Percentiles rank a stretch among this genome's conserved stretches.
Evolutionary conservation across 2,329 filamentous ascomycete genomes (phyloP).

Genomic region (Aspergillus pseudoglaucus): DNA sequence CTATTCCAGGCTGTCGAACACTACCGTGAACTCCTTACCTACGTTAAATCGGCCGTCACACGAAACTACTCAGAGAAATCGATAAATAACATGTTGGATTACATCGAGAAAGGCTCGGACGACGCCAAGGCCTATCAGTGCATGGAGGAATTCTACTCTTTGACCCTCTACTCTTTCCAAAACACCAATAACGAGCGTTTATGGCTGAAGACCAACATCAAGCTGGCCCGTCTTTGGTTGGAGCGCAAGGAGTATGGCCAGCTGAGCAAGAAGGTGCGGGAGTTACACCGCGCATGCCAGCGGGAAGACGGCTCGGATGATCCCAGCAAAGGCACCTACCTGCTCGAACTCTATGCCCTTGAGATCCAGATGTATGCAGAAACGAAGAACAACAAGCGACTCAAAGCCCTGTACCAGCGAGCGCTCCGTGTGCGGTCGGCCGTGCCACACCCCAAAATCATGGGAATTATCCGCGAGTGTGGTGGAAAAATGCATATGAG

Average conservation of each 20-base stretch:
- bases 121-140: conserved; percentile 65
- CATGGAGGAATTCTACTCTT: conserved; percentile 92
- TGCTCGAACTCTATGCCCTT: conserved; percentile 88
- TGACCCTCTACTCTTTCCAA: conserved; percentile 91
- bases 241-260: conserved; percentile 82
- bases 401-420: conserved; percentile 87
- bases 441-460: conserved; percentile 95
- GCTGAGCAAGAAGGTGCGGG: conserved; percentile 74
- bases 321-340: conserved; percentile 91
- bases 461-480: conserved; percentile 97
- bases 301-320: conserved; percentile 74
- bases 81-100: conserved; percentile 98
- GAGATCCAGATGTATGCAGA: conserved; percentile 99
- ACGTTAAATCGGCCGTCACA: conserved; percentile 93
- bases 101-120: conserved; percentile 85
- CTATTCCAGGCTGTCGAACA: conserved; percentile 70
- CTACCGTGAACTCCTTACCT: conserved; percentile 90
- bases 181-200: conserved; percentile 95
- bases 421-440: conserved; percentile 92
- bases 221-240: conserved; percentile 83
- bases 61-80: conserved; percentile 99
- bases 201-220: conserved; percentile 98
- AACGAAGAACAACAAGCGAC: conserved; percentile 92
- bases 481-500: conserved; percentile 99
- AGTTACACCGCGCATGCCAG: conserved; percentile 85